Percentiles rank a stretch among this genome's conserved stretches.
Evolutionary conservation across 352 stramenopile genomes (phyloP).

Genomic region (Phytophthora boehmeriae): DNA sequence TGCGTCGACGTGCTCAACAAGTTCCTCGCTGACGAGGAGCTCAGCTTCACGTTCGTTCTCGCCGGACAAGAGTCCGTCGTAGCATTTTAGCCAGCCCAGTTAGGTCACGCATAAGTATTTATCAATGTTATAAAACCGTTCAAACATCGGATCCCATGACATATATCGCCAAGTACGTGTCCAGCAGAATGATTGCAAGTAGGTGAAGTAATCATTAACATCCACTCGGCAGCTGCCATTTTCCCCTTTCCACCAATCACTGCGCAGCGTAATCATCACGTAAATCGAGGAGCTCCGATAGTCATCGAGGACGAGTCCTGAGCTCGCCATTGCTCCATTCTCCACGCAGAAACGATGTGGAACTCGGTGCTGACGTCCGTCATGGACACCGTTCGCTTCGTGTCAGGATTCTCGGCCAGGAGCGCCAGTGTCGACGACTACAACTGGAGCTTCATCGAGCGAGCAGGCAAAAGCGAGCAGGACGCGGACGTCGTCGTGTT

Average conservation of each 20-base stretch:
- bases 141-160: too few species aligned
- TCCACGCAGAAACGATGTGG: constrained; percentile 13
- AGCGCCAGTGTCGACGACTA: constrained; percentile 52
- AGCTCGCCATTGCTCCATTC: constrained; percentile 17
- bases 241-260: constrained; percentile 4
- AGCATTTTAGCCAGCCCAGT: constrained; percentile 14
- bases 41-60: constrained; percentile 36
- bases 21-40: constrained; percentile 49
- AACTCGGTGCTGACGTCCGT: constrained; percentile 39
- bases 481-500: constrained; percentile 63
- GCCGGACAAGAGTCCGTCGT: constrained; percentile 26
- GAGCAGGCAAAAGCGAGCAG: constrained; percentile 41
- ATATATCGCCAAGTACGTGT: too few species aligned
- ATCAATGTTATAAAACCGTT: constrained; percentile 37
- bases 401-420: constrained; percentile 57
- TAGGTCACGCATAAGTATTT: constrained; percentile 15
- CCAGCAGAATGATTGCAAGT: constrained; percentile 17
- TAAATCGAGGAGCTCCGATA: constrained; percentile 5
- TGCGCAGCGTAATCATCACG: neutral
- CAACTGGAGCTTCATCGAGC: constrained; percentile 79
- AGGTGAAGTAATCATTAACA: constrained; percentile 17
- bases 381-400: constrained; percentile 61
- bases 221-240: constrained; percentile 7
- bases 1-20: constrained; percentile 64
- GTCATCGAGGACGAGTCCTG: neutral